A percentile compares a stretch with the other conserved stretches of the same genome.
Conservation (phyloP, 768 basidiomycete species). For the Sporobolomyces phaffii region DNA sequence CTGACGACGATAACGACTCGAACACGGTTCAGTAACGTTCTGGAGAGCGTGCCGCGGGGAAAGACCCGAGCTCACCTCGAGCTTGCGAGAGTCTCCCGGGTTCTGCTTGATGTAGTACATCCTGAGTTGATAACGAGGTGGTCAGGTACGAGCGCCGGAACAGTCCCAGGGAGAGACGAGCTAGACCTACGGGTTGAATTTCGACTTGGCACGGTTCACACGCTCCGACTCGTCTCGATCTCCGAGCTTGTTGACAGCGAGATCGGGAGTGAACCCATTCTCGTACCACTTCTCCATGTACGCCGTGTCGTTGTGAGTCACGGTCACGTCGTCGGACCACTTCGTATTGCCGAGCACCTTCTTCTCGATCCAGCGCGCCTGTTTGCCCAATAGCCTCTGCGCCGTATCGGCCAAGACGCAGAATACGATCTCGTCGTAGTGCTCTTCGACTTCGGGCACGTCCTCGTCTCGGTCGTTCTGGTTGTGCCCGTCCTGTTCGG, state of each 20-base stretch:
- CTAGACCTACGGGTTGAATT: slow-evolving; percentile 46
- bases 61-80: slow-evolving; percentile 45
- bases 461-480: slow-evolving; percentile 46
- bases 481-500: slow-evolving; percentile 47
- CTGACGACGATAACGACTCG: neutral
- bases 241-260: slow-evolving; percentile 44
- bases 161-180: neutral
- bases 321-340: slow-evolving; percentile 50
- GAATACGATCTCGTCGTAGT: slow-evolving; percentile 49
- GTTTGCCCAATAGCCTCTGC: slow-evolving; percentile 46
- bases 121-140: slow-evolving; percentile 19
- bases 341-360: slow-evolving; percentile 40
- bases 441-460: slow-evolving; percentile 45
- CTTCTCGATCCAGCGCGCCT: slow-evolving; percentile 46
- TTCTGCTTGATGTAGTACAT: slow-evolving; percentile 50
- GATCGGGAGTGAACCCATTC: slow-evolving; percentile 44
- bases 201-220: slow-evolving; percentile 43
- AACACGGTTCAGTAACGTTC: no score
- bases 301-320: slow-evolving; percentile 47
- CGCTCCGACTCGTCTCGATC: slow-evolving; percentile 47
- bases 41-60: no score
- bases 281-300: slow-evolving; percentile 49
- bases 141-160: no score
- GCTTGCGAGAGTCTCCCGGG: slow-evolving; percentile 43
- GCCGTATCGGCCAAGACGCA: slow-evolving; percentile 49